Conservation (phyloP, 129 eudicot species). For the Flaveria sonorensis region DNA sequence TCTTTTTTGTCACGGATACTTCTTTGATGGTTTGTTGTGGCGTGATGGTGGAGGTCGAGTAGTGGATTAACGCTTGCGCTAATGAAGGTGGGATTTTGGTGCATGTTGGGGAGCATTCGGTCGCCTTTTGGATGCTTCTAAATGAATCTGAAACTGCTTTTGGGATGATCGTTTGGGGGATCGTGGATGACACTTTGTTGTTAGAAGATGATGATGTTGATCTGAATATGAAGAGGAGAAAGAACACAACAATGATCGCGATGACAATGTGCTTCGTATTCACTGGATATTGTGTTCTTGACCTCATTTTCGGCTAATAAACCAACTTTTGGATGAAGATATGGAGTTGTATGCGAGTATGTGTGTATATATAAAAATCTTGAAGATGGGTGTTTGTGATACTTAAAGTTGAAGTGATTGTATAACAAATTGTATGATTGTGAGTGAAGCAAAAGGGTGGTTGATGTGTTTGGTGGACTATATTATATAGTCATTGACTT, state of each 20-base stretch:
- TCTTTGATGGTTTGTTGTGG: constrained; percentile 94
- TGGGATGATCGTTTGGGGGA: constrained; percentile 34
- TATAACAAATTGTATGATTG: constrained; percentile 38
- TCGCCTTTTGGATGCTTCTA: constrained; percentile 22
- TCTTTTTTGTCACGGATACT: constrained; percentile 61
- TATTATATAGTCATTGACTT: constrained; percentile 22
- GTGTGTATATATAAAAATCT: neutral
- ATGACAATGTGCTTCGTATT: constrained; percentile 59
- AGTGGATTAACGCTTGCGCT: constrained; percentile 75
- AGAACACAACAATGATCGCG: constrained; percentile 44
- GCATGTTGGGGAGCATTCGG: constrained; percentile 61
- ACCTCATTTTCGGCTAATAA: constrained; percentile 53
- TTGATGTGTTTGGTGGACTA: constrained; percentile 54
- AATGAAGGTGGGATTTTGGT: constrained; percentile 76
- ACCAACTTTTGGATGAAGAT: constrained; percentile 3
- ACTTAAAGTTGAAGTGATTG: constrained; percentile 42
- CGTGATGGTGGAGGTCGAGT: constrained; percentile 89
- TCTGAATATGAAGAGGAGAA: constrained; percentile 63
- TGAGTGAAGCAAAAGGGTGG: constrained; percentile 58
- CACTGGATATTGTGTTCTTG: constrained; percentile 54
- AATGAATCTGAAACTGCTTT: constrained; percentile 32
- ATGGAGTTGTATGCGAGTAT: constrained; percentile 26
- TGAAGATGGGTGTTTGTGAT: constrained; percentile 24
- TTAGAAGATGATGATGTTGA: constrained; percentile 58
- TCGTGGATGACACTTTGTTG: constrained; percentile 33